These are phyloP conservation scores for Madurella mycetomatis DNA, from an alignment of 2,329 filamentous ascomycete genomes.

Conservation along the genomic window DNA sequence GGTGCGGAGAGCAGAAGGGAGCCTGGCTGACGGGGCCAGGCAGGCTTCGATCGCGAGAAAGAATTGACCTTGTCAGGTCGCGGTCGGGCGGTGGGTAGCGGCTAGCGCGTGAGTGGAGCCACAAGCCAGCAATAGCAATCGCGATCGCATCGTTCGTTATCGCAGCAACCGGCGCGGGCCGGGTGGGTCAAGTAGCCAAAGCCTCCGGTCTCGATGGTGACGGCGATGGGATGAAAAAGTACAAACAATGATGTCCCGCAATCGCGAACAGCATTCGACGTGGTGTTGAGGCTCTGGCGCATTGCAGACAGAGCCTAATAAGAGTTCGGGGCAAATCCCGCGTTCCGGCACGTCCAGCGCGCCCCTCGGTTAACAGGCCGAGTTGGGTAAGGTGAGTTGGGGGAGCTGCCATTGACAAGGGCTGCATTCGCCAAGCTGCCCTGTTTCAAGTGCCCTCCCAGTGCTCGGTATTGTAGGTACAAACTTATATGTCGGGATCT, in stretches of 20 bases:
- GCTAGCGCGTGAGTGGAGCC: conserved; percentile 8
- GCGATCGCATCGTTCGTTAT: conserved; percentile 17
- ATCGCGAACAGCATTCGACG: conserved; percentile 5
- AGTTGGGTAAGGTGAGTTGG: not conserved
- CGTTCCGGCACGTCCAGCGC: not conserved
- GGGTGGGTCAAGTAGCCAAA: not conserved
- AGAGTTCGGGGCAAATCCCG: conserved; percentile 10
- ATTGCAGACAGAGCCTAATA: conserved; percentile 4
- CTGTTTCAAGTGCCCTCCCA: too few relatives aligned
- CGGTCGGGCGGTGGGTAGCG: conserved; percentile 4
- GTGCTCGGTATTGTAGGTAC: too few relatives aligned
- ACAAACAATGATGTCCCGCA: not conserved
- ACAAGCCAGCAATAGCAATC: not conserved
- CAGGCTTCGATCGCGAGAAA: conserved; percentile 2
- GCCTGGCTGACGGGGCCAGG: not conserved
- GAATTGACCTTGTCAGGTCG: not conserved
- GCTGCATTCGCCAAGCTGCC: not conserved
- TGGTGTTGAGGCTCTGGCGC: conserved; percentile 23
- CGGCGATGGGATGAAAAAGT: not conserved
- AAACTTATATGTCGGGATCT: too few relatives aligned
- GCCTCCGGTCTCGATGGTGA: not conserved
- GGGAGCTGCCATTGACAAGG: not conserved
- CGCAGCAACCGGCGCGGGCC: not conserved
- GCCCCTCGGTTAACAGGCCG: not conserved
- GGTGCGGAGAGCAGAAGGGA: not conserved